phyloP scores from a whole-genome alignment of 768 basidiomycete genomes.

The Aureoboletus auriporus region DNA sequence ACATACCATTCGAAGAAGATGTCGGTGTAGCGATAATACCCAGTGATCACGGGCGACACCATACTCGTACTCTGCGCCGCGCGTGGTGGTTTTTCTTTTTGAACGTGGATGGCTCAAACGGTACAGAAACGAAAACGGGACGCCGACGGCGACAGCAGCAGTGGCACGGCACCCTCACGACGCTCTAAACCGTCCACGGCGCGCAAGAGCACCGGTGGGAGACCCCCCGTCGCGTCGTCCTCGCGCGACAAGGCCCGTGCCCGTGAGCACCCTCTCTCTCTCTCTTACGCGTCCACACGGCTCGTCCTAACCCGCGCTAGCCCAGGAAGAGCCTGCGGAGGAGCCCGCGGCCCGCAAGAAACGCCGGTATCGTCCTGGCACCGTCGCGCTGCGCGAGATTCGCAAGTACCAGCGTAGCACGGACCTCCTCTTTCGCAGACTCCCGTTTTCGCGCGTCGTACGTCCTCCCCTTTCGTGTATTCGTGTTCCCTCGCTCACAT shows the following conservation, averaged over 20 bases:
- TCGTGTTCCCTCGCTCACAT: conserved; percentile 1
- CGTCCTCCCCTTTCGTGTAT: conserved; percentile 21
- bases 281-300: not conserved
- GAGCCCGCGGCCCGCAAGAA: conserved; percentile 37
- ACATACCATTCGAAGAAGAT: conserved; percentile 76
- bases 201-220: conserved; percentile 80
- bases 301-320: conserved; percentile 13
- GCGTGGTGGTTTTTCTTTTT: not conserved
- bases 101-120: conserved; percentile 60
- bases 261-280: conserved; percentile 19
- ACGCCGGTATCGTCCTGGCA: conserved; percentile 84
- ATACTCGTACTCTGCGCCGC: too few relatives aligned
- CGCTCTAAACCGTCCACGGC: conserved; percentile 59
- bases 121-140: conserved; percentile 49
- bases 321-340: conserved; percentile 21
- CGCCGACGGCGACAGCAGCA: conserved; percentile 14
- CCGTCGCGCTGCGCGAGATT: conserved; percentile 87
- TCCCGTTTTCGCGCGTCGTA: conserved; percentile 91
- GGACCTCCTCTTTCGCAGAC: conserved; percentile 79
- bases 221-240: conserved; percentile 26
- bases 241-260: conserved; percentile 19
- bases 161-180: conserved; percentile 31
- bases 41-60: conserved; percentile 49
- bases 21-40: conserved; percentile 83
- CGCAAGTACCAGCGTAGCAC: conserved; percentile 93